Base-by-base conservation (phyloP, 805 yeast species). In the Saccharomyces paradoxus region DNA sequence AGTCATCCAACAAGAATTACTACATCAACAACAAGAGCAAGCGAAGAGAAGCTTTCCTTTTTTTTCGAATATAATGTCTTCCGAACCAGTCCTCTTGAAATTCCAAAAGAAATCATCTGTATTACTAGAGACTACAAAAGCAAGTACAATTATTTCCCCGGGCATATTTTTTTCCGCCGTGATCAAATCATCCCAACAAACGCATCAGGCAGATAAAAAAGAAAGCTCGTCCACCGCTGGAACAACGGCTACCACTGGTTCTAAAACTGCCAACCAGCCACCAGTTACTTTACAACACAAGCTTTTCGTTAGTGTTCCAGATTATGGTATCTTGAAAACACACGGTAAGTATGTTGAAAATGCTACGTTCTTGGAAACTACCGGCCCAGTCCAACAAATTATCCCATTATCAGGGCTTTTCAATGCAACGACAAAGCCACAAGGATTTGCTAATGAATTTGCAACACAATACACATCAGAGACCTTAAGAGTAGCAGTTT, bases 101-200 rank as follows among this genome's bases (percentile, higher is more conserved):
- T 78, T 82, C 22, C 75, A 87, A 66, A 82, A 81, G 59, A 82
- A 79, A 59, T 75, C 79, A 0, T 75, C 82, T 6, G 69, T 77
- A 2, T 66, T 89, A 50, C 73, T 84, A 55, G 79, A 78, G 56
- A 80, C 85, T 48, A 77, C 86, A 28, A 74, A 79, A 46, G 74
- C 82, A 10, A 77, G 87, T 27, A 77, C 80, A 31, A 74, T 91
- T 12, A 75, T 89, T 30, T 82, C 95, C 22, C 96, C 97, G 0
- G 96, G 96, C n/a, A 83, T 89, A 3, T 91, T 83, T 63, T 77
- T 91, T 56, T 85, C 88, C 44, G 87, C 85, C 12, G 78, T 80
- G 51, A 73, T 63, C 1, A 73, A 69, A 3, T 51, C 54, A 27
- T 56, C 63, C n/a, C 62, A 58, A 26, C 57, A 76, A 2, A 58